phyloP scores from a whole-genome alignment of 495 filamentous ascomycete genomes.

The Talaromyces borbonicus region DNA sequence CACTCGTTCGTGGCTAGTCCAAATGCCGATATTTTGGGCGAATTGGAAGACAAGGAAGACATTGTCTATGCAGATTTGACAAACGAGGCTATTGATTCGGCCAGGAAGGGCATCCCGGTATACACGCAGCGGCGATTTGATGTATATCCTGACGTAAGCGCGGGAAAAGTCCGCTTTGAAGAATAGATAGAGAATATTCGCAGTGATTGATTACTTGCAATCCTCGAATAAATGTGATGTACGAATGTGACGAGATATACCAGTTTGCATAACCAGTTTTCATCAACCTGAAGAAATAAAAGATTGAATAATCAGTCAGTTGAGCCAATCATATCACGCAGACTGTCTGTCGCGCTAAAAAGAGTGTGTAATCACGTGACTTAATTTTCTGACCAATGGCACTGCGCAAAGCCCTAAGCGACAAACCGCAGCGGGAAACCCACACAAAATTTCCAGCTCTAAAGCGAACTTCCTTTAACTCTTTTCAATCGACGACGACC shows the following conservation, averaged over 20 bases:
- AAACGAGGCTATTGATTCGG: conserved; percentile 60
- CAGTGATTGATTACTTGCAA: not conserved
- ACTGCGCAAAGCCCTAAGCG: conserved; percentile 24
- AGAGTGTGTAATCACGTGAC: conserved; percentile 16
- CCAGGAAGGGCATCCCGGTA: conserved; percentile 77
- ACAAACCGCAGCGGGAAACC: conserved; percentile 32
- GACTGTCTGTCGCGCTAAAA: not conserved
- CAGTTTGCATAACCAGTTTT: too few species aligned
- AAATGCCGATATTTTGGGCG: conserved; percentile 67
- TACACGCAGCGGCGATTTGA: conserved; percentile 83
- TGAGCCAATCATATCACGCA: conserved; percentile 2
- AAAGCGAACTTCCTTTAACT: conserved; percentile 22
- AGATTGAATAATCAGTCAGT: not conserved
- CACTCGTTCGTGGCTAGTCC: conserved; percentile 85
- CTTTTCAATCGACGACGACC: conserved; percentile 27
- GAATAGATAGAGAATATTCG: conserved; percentile 6
- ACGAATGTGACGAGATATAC: too few species aligned
- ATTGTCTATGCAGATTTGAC: conserved; percentile 69
- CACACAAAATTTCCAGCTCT: conserved; percentile 20
- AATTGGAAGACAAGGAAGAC: conserved; percentile 65
- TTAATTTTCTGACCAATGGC: conserved; percentile 19
- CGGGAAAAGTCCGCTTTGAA: conserved; percentile 14
- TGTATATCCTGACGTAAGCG: conserved; percentile 84
- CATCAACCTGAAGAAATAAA: too few species aligned
- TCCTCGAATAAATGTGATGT: not conserved